Conservation (phyloP, 2,329 filamentous ascomycete species). For the Colletotrichum tamarilloi region DNA sequence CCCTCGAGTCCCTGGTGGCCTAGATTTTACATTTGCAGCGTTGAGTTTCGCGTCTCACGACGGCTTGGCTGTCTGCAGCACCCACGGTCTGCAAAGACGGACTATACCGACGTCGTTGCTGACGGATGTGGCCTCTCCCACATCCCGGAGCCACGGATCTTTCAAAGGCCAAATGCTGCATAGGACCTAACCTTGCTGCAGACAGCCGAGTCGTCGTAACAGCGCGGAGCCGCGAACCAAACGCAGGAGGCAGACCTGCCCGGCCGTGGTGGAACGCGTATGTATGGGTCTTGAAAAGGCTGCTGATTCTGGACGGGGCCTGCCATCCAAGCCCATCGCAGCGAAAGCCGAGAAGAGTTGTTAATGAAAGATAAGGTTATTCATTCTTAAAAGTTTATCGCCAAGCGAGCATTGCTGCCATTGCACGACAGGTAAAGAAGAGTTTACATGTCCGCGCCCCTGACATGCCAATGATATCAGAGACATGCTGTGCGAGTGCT, state of each 20-base stretch:
- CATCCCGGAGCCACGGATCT: no score
- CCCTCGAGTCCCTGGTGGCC: background rate
- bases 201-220: background rate
- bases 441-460: background rate
- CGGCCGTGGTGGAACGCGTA: background rate
- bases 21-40: background rate
- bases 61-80: no score
- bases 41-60: no score
- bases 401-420: background rate
- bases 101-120: no score
- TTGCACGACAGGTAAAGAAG: background rate
- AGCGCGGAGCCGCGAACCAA: background rate
- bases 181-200: background rate
- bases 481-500: background rate
- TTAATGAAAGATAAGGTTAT: background rate
- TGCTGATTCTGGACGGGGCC: background rate
- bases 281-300: background rate
- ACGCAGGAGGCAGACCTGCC: background rate
- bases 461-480: constrained; percentile 2
- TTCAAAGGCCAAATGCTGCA: no score
- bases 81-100: no score
- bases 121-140: no score
- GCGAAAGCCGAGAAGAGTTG: background rate
- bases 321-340: background rate
- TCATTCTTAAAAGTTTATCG: background rate